Evolutionary conservation across 2,329 filamentous ascomycete species (phyloP).

Genomic region (Xylaria sp.): DNA sequence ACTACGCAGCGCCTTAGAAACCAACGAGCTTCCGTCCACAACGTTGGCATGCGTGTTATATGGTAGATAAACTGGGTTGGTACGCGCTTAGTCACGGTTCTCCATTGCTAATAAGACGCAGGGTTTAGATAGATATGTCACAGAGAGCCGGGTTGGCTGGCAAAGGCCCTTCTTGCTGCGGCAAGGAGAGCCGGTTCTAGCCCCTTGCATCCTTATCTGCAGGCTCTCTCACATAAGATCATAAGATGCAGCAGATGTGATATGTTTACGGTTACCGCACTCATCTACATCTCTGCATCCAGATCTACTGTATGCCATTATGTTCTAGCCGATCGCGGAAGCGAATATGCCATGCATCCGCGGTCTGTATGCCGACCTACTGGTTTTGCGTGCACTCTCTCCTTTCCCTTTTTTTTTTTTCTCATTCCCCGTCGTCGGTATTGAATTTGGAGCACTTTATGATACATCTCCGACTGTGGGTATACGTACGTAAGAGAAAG

Average conservation of each 20-base stretch:
- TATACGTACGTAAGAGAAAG: not conserved
- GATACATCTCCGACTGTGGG: not conserved
- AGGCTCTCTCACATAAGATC: constrained; percentile 17
- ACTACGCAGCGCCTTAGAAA: not conserved
- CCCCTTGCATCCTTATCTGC: constrained; percentile 10
- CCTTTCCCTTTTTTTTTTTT: not conserved
- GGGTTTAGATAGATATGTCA: not conserved
- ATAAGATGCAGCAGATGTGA: constrained; percentile 3
- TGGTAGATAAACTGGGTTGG: not conserved
- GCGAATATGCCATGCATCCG: not conserved
- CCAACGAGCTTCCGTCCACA: not conserved
- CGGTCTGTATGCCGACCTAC: not conserved
- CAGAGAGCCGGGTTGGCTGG: not conserved
- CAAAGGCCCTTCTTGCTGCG: not conserved
- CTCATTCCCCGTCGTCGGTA: not conserved
- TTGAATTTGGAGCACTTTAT: not conserved
- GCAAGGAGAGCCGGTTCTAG: constrained; percentile 2
- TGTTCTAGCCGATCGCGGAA: constrained; percentile 2
- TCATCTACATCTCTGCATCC: not conserved
- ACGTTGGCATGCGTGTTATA: not conserved
- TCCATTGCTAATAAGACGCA: constrained; percentile 7
- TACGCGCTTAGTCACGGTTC: not conserved
- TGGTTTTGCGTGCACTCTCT: not conserved
- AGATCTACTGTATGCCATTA: not conserved
- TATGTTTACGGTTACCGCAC: not conserved